These are phyloP conservation scores for Aspergillus texensis DNA, from an alignment of 2,329 filamentous ascomycete species.

Conservation along the genomic window DNA sequence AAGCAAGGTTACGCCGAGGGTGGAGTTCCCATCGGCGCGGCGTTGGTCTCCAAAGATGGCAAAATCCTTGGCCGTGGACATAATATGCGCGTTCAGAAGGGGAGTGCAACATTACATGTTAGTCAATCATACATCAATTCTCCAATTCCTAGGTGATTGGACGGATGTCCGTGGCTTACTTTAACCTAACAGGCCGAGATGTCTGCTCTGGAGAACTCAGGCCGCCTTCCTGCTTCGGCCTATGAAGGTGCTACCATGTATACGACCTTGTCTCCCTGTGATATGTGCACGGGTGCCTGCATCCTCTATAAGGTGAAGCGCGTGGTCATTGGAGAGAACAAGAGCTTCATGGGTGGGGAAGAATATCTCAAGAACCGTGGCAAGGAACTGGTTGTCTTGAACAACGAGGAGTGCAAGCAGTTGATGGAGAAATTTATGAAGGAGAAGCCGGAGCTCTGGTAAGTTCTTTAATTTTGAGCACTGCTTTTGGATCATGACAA, in stretches of 20 bases:
- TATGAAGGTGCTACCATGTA: conserved; percentile 80
- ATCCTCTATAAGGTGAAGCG: conserved; percentile 73
- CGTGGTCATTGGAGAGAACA: conserved; percentile 78
- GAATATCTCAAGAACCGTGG: conserved; percentile 68
- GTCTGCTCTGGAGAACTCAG: conserved; percentile 73
- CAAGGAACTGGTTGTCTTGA: conserved; percentile 72
- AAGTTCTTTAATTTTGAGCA: conserved; percentile 28
- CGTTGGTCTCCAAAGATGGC: conserved; percentile 69
- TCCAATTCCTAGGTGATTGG: not conserved
- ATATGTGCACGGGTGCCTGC: conserved; percentile 81
- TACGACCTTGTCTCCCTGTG: conserved; percentile 76
- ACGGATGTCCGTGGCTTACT: not conserved
- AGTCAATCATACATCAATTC: conserved; percentile 27
- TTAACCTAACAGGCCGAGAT: conserved; percentile 65
- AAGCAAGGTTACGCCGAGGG: conserved; percentile 58
- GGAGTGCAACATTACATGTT: conserved; percentile 72
- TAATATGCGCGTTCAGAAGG: conserved; percentile 75
- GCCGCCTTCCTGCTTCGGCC: conserved; percentile 67
- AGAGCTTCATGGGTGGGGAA: conserved; percentile 73
- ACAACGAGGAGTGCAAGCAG: conserved; percentile 65
- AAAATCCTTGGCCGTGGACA: conserved; percentile 71
- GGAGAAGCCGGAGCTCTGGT: conserved; percentile 74
- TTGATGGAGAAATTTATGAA: conserved; percentile 74
- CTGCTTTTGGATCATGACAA: conserved; percentile 5
- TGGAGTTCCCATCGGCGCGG: conserved; percentile 62